Conservation (phyloP, 1,284 basidiomycete species). For the Pseudozyma tsukubaensis region DNA sequence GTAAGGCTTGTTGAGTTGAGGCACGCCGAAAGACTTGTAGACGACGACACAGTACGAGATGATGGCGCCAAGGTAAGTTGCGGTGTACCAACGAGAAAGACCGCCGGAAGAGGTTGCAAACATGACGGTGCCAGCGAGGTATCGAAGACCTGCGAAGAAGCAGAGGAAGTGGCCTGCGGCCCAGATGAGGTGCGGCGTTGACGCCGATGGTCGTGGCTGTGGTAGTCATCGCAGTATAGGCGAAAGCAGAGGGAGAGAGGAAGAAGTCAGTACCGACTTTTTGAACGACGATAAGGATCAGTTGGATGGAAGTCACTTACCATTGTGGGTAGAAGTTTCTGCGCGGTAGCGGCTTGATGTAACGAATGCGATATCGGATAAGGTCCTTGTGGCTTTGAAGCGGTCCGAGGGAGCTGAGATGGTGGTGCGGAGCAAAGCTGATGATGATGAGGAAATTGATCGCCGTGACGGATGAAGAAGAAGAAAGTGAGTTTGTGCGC, state of each 20-base stretch:
- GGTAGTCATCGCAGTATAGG: background rate
- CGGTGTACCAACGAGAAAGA: slow-evolving; percentile 62
- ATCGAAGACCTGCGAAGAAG: slow-evolving; percentile 65
- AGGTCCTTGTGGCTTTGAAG: background rate
- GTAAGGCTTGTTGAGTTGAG: slow-evolving; percentile 65
- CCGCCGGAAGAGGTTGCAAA: slow-evolving; percentile 51
- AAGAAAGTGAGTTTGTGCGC: background rate
- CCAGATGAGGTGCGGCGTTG: slow-evolving; percentile 68
- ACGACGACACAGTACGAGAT: slow-evolving; percentile 68
- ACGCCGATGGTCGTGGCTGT: slow-evolving; percentile 57
- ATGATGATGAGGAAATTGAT: slow-evolving; percentile 4
- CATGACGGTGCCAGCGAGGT: slow-evolving; percentile 57
- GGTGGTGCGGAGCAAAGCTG: slow-evolving; percentile 5
- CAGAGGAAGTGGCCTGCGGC: slow-evolving; percentile 67
- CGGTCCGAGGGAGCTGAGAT: slow-evolving; percentile 4
- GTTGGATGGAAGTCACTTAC: slow-evolving; percentile 15
- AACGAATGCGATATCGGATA: background rate
- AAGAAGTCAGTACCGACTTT: slow-evolving; percentile 2
- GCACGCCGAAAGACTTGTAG: slow-evolving; percentile 68
- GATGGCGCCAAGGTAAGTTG: slow-evolving; percentile 67
- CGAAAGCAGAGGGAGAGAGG: background rate
- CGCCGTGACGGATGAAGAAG: background rate
- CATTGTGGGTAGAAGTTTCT: slow-evolving; percentile 17
- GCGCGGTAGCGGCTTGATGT: background rate
- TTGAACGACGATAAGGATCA: background rate